These are phyloP conservation scores for Emergomyces africanus DNA, from an alignment of 2,329 filamentous ascomycete genomes.

Conservation along the genomic window DNA sequence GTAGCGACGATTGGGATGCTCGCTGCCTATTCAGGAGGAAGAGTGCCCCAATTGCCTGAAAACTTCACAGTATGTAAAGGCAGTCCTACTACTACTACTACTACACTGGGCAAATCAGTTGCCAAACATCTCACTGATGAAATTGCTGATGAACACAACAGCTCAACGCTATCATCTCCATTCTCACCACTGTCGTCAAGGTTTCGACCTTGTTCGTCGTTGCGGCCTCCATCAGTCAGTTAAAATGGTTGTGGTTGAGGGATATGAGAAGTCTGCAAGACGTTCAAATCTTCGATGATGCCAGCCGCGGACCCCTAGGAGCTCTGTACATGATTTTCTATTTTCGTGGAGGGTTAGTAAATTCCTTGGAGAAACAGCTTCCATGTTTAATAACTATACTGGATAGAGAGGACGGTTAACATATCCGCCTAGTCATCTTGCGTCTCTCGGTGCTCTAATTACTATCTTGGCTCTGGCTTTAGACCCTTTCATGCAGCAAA, in stretches of 20 bases:
- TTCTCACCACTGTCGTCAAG: constrained; percentile 22
- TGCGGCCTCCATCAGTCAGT: constrained; percentile 22
- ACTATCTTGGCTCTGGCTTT: neutral
- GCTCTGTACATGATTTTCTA: neutral
- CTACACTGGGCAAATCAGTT: neutral
- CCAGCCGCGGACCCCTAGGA: constrained; percentile 18
- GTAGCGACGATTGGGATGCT: neutral
- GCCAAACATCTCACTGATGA: neutral
- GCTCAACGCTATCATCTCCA: constrained; percentile 22
- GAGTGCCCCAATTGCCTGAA: neutral
- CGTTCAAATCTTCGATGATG: constrained; percentile 18
- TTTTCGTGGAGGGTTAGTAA: neutral
- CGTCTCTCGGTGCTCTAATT: neutral
- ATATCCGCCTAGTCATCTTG: neutral
- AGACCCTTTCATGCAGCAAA: neutral
- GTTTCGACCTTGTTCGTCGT: constrained; percentile 19
- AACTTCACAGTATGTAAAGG: neutral
- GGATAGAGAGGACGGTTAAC: neutral
- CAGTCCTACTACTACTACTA: too few species aligned
- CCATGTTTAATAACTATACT: neutral
- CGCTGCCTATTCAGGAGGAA: neutral
- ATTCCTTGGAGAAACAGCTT: neutral
- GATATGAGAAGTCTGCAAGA: constrained; percentile 12
- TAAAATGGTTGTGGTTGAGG: constrained; percentile 24
- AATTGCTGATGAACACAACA: neutral